Evolutionary conservation across 2,329 filamentous ascomycete genomes (phyloP), one percentile per base, ranked within the genome.

Genomic region (Curvularia lunata): DNA sequence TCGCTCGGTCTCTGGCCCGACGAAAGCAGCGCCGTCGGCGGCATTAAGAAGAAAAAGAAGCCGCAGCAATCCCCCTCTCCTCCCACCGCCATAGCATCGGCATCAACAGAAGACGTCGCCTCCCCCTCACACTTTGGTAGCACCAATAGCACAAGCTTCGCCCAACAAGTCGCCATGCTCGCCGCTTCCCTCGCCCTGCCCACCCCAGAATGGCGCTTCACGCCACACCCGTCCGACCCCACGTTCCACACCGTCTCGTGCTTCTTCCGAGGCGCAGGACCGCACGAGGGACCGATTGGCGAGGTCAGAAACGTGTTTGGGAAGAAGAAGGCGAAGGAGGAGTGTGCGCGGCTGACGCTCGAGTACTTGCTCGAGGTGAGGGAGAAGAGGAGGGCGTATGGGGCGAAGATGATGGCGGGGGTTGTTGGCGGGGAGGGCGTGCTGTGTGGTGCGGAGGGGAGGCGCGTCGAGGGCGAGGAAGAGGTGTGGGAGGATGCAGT

Each of bases 261-360:
- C 32, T 66, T 53, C 40, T 82, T 81, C 50, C 51, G 53, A 25
- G 56, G 59, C 34, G 64, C 53, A 0, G 70, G 67, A 1, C 42
- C 41, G 48, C 67, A 70, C 18, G 55, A 52, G 7, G 72, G 70
- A 0, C 71, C 75, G 3, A 65, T 84, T 18, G 82, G 79, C 23
- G 68, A 78, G 52, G 77, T 81, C 2, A 58, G 69, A 0, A 72
- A 78, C 52, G 69, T 84, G 0, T 80, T 71, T 59, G 82, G 83
- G 2, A 80, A 79, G 74, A 82, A 82, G 69, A 79, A 74, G 47
- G 81, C 81, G 0, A 82, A 80, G 67, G 80, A 84, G 56, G 76
- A 78, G 59, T 79, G 81, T 68, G 82, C 82, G n/a, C 67, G 73
- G 55, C 53, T 70, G 32, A 76, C 82, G 9, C 54, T 80, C 28